Conservation (phyloP, 2,329 filamentous ascomycete genomes). For the Ascomycota sp. region DNA sequence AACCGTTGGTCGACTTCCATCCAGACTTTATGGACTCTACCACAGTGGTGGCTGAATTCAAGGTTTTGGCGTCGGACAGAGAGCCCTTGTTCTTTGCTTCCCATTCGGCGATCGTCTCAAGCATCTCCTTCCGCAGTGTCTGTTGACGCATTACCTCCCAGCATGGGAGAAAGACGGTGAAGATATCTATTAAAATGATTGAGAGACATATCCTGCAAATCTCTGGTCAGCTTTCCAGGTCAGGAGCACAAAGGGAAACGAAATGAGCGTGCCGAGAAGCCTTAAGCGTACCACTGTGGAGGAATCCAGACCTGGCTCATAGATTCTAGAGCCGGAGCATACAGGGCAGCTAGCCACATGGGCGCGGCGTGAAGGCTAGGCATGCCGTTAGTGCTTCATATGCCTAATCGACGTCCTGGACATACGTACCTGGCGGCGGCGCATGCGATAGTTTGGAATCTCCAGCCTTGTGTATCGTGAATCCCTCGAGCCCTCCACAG, state of each 20-base stretch:
- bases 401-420: too few relatives aligned
- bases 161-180: constrained; percentile 40
- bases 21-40: too few relatives aligned
- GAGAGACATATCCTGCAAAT: constrained; percentile 30
- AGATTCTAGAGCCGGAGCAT: constrained; percentile 24
- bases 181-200: constrained; percentile 39
- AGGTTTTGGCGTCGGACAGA: constrained; percentile 11
- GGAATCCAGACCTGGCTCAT: constrained; percentile 35
- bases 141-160: constrained; percentile 28
- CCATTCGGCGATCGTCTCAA: constrained; percentile 26
- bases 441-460: constrained; percentile 35
- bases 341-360: constrained; percentile 41
- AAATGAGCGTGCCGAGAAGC: background rate
- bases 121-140: constrained; percentile 22
- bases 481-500: constrained; percentile 38
- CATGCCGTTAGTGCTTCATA: background rate
- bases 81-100: constrained; percentile 17
- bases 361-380: constrained; percentile 38
- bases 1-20: too few relatives aligned
- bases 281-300: constrained; percentile 24
- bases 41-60: constrained; percentile 9
- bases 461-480: constrained; percentile 43
- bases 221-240: too few relatives aligned
- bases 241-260: background rate
- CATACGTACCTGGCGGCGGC: constrained; percentile 20